Percentiles rank a stretch among this genome's conserved stretches.
phyloP scores from a whole-genome alignment of 2,329 filamentous ascomycete species.

The Fonsecaea monophora region DNA sequence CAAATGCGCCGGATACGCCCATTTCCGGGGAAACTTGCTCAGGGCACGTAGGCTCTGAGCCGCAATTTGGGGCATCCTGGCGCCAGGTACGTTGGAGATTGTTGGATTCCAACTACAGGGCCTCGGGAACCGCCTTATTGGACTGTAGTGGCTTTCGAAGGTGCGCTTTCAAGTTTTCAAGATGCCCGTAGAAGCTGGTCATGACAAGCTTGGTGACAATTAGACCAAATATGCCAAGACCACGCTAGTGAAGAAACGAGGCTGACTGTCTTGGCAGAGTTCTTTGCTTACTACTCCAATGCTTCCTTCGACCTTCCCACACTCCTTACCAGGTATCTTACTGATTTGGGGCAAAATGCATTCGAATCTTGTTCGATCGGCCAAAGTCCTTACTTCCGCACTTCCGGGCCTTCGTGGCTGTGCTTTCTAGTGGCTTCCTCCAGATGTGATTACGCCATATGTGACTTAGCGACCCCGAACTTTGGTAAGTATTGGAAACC shows the following conservation, averaged over 20 bases:
- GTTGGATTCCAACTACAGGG: background rate
- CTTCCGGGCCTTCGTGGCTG: background rate
- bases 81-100: background rate
- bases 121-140: background rate
- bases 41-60: slow-evolving; percentile 34
- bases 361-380: background rate
- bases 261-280: background rate
- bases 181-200: background rate
- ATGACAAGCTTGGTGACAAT: background rate
- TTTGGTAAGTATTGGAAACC: background rate
- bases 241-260: background rate
- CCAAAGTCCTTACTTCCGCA: background rate
- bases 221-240: slow-evolving; percentile 5
- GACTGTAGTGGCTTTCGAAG: background rate
- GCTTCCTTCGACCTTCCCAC: no score
- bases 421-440: background rate
- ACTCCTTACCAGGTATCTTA: background rate
- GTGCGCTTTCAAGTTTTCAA: background rate
- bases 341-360: background rate
- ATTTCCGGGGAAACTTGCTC: slow-evolving; percentile 31
- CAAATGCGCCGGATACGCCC: slow-evolving; percentile 39
- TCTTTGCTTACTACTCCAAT: background rate
- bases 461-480: background rate
- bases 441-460: background rate
- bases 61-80: slow-evolving; percentile 36